Percentiles rank a stretch among this genome's conserved stretches.
phyloP scores from a whole-genome alignment of 176 grass and related monocot species.

The Rhynchospora breviuscula region DNA sequence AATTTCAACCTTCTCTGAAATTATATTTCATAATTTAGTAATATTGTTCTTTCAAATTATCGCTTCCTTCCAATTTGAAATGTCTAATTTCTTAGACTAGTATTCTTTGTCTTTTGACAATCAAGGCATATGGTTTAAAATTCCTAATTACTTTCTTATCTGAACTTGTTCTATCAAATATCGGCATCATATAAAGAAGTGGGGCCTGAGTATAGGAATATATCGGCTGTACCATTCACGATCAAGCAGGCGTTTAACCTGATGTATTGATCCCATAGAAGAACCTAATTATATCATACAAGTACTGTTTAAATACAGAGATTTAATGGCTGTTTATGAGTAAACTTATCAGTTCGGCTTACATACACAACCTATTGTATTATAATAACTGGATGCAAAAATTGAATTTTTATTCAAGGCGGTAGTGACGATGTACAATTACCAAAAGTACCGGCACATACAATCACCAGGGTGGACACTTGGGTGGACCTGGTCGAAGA shows the following conservation, averaged over 20 bases:
- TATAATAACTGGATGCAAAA: not conserved
- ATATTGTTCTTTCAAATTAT: not conserved
- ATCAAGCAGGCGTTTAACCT: not conserved
- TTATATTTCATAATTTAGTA: not conserved
- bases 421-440: conserved; percentile 62
- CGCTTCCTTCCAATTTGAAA: not conserved
- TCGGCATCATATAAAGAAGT: not conserved
- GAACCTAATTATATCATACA: not conserved
- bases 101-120: not conserved
- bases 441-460: conserved; percentile 75
- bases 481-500: conserved; percentile 73
- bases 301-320: not conserved
- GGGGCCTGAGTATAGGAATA: not conserved
- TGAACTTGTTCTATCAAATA: not conserved
- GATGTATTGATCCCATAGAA: not conserved
- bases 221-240: not conserved
- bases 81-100: not conserved
- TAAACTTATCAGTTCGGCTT: not conserved
- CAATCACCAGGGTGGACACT: conserved; percentile 70
- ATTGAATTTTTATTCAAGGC: conserved; percentile 30
- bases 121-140: not conserved
- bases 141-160: not conserved
- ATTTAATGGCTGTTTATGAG: not conserved
- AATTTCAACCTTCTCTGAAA: conserved; percentile 6
- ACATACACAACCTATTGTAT: not conserved